Evolutionary conservation across 208 protist species (phyloP).

Genomic region (Acanthamoeba quina): DNA sequence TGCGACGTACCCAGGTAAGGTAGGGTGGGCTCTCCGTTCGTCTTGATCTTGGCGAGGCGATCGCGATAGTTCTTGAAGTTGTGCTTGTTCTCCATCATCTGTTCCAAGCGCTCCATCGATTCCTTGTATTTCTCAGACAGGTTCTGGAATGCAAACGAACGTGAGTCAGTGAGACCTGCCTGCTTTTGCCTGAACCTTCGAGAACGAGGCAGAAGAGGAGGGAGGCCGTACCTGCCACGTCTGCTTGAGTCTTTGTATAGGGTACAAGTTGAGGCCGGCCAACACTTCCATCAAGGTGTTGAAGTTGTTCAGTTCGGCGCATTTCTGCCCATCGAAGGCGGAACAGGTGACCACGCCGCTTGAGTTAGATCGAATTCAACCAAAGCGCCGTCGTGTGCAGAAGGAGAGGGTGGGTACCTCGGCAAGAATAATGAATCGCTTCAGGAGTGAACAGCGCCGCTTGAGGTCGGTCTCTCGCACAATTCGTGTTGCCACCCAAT

Average conservation of each 20-base stretch:
- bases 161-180: neutral
- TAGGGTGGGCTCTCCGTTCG: slow-evolving; percentile 39
- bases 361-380: neutral
- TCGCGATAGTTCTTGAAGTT: slow-evolving; percentile 73
- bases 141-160: neutral
- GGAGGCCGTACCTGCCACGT: slow-evolving; percentile 17
- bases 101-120: slow-evolving; percentile 58
- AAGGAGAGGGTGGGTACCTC: neutral
- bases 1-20: slow-evolving; percentile 41
- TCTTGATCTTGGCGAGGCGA: slow-evolving; percentile 45
- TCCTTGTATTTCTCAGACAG: slow-evolving; percentile 64
- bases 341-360: neutral
- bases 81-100: slow-evolving; percentile 73
- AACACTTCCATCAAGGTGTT: slow-evolving; percentile 73
- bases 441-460: slow-evolving; percentile 41
- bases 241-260: slow-evolving; percentile 72
- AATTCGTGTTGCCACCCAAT: slow-evolving; percentile 67
- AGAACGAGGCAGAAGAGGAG: neutral
- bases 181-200: too few relatives aligned
- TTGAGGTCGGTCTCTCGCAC: slow-evolving; percentile 70
- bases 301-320: slow-evolving; percentile 70
- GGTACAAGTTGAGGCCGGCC: slow-evolving; percentile 67
- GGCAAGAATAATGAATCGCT: slow-evolving; percentile 70
- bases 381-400: too few relatives aligned
- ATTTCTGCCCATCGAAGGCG: slow-evolving; percentile 2